Conservation (phyloP, 768 basidiomycete species). For the Rhodotorula kratochvilovae region DNA sequence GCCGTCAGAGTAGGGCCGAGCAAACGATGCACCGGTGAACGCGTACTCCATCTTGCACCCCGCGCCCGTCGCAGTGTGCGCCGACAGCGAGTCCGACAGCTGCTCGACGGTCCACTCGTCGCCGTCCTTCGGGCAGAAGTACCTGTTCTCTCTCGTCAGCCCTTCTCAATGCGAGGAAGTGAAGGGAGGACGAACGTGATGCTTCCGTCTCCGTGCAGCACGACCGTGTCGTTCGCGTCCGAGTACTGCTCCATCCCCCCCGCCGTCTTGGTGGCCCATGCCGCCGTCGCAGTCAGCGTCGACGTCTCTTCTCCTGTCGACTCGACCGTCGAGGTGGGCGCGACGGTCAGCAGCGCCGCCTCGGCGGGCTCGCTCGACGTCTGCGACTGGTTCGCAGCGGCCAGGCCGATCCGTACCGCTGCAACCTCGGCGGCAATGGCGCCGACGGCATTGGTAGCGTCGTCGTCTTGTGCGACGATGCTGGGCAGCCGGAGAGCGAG, state of each 20-base stretch:
- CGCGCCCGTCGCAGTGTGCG: constrained; percentile 3
- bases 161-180: too few relatives aligned
- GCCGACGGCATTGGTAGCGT: too few relatives aligned
- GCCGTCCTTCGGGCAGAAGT: neutral
- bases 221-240: neutral
- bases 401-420: too few relatives aligned
- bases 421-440: too few relatives aligned
- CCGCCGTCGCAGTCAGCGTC: neutral
- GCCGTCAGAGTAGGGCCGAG: too few relatives aligned
- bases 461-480: too few relatives aligned
- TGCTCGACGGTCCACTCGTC: constrained; percentile 12
- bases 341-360: too few relatives aligned
- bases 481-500: too few relatives aligned
- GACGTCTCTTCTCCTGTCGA: neutral
- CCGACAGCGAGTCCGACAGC: neutral
- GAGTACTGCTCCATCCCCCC: neutral
- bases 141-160: neutral
- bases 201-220: neutral
- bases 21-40: constrained; percentile 17
- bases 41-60: constrained; percentile 13
- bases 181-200: neutral
- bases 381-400: too few relatives aligned
- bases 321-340: too few relatives aligned
- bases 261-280: neutral
- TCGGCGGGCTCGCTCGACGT: too few relatives aligned